Conservation (phyloP, 257 asterid genomes). For the Thymus mandschuricus region DNA sequence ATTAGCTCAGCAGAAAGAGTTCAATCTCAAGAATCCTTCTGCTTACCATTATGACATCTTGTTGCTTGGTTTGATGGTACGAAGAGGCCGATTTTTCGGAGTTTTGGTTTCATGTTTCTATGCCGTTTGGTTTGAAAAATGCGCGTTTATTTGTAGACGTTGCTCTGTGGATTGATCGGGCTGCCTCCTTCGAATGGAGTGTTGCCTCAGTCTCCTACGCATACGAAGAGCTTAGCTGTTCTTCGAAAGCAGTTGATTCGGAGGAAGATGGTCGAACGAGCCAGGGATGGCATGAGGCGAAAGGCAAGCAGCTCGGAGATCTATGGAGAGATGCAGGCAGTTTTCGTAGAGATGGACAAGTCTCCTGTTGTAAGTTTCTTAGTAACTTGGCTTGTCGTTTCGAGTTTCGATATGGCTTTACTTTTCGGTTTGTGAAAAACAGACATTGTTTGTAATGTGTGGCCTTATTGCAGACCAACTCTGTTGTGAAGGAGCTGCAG, state of each 20-base stretch:
- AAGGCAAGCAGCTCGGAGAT: slow-evolving; percentile 55
- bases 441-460: neutral
- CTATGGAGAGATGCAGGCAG: slow-evolving; percentile 62
- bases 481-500: slow-evolving; percentile 47
- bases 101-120: neutral
- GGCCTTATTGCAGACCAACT: slow-evolving; percentile 32
- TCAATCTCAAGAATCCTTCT: slow-evolving; percentile 62
- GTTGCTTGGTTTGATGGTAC: slow-evolving; percentile 63
- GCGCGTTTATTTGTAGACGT: slow-evolving; percentile 40
- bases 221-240: slow-evolving; percentile 57
- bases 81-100: neutral
- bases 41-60: slow-evolving; percentile 64
- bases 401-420: too few relatives aligned
- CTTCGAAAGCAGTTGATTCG: slow-evolving; percentile 46
- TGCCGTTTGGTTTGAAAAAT: neutral
- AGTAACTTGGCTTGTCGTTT: neutral
- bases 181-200: slow-evolving; percentile 78
- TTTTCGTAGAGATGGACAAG: slow-evolving; percentile 54
- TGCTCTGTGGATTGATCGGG: slow-evolving; percentile 63
- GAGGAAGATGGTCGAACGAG: slow-evolving; percentile 56
- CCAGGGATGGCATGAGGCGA: slow-evolving; percentile 51
- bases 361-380: slow-evolving; percentile 47
- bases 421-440: too few relatives aligned
- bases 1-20: slow-evolving; percentile 65
- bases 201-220: slow-evolving; percentile 75